These are phyloP conservation scores for Berberis thunbergii DNA, from an alignment of 164 flowering plant genomes.

Conservation along the genomic window DNA sequence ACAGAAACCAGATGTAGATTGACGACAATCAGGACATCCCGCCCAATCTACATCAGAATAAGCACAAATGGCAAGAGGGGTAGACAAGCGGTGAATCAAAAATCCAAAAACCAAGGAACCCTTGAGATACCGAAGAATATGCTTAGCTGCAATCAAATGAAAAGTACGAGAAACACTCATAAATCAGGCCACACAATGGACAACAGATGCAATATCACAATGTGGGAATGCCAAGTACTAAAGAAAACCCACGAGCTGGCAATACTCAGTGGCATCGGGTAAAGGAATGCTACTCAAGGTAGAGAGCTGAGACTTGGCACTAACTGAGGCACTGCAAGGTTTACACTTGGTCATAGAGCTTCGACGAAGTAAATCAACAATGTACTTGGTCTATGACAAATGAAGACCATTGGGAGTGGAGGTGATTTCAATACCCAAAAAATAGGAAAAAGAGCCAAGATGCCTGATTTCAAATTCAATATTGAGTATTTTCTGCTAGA, in stretches of 20 bases:
- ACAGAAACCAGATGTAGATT: background rate
- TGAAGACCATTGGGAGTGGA: slow-evolving; percentile 1
- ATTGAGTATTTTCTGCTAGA: background rate
- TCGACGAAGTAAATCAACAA: background rate
- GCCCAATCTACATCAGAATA: too few species aligned
- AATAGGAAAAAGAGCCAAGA: background rate
- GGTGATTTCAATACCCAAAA: background rate
- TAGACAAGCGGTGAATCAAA: background rate
- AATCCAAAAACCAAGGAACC: background rate
- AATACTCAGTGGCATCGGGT: background rate
- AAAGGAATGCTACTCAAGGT: background rate
- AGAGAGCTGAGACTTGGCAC: background rate
- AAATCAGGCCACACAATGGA: background rate
- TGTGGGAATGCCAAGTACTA: background rate
- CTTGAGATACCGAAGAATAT: background rate
- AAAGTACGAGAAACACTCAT: background rate
- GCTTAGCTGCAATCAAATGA: background rate
- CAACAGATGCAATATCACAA: slow-evolving; percentile 1
- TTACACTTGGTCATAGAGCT: background rate
- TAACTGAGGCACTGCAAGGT: background rate
- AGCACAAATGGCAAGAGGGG: background rate
- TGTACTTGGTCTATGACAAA: background rate
- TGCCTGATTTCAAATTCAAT: background rate
- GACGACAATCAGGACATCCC: background rate
- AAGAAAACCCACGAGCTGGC: background rate